Base-by-base conservation (phyloP, 1,284 basidiomycete species). In the Veloboletus limbatus region DNA sequence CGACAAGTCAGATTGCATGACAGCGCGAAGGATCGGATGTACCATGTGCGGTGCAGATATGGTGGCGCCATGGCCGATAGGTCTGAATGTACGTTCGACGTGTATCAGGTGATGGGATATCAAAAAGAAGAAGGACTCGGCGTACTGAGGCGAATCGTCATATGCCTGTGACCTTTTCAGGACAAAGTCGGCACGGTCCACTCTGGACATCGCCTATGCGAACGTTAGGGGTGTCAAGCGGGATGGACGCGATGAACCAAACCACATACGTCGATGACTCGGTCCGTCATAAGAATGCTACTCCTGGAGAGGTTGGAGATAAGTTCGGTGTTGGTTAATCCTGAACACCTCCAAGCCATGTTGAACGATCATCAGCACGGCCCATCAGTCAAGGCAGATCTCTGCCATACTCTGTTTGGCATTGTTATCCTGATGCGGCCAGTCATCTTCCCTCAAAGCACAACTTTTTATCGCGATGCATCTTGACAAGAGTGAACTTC, bases 1-100 rank as follows among this genome's bases (percentile, higher is more conserved):
- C 32, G 34, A 27, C 39, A 37, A 22, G 45, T 40, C 39, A 52
- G 22, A 3, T 26, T 7, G 16, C 14, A 1, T 31, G n/a, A 21
- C 39, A 36, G 28, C 28, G 24, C 9, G 32, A 48, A 3, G n/a
- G 25, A 31, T 32, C 21, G n/a, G 10, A 48, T 53, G 24, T 38
- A 85, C 87, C 90, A 93, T 95, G 63, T 95, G 92, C 3, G 92
- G 92, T 0, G 92, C 93, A 38, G 85, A 88, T 52, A 95, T 94
- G 0, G 92, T 96, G 17, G 92, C 92, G 11, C 80, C 83, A 54
- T 85, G 76, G 3, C 86, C 86, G 43, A 92, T 94, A 8, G 75
- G 56, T 63, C 87, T 91, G 56, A 34, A 33, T 22, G 13, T 17
- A 27, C 32, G 17, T 43, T 38, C 25, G 16, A n/a, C n/a, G 16